Evolutionary conservation across 2,329 filamentous ascomycete species (phyloP).

Genomic region (Basipetospora chlamydospora): DNA sequence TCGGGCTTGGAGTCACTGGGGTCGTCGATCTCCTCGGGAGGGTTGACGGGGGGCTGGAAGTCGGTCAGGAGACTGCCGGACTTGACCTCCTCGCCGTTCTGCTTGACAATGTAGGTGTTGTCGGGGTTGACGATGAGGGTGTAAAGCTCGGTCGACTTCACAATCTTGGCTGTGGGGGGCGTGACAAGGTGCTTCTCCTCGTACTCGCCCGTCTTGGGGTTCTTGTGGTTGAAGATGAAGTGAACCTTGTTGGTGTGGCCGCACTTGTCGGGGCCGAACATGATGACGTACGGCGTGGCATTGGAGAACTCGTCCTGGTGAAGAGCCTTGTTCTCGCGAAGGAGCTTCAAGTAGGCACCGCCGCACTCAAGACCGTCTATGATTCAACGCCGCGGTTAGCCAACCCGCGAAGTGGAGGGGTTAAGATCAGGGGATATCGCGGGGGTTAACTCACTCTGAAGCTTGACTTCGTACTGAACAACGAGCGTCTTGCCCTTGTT

Average conservation of each 20-base stretch:
- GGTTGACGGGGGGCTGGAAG: conserved; percentile 89
- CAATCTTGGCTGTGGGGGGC: conserved; percentile 72
- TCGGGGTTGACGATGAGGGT: conserved; percentile 93
- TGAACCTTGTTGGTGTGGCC: conserved; percentile 96
- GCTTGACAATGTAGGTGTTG: conserved; percentile 85
- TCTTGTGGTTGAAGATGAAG: conserved; percentile 99
- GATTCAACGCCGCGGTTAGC: conserved; percentile 7
- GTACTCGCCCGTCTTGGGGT: conserved; percentile 98
- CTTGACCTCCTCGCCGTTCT: conserved; percentile 81
- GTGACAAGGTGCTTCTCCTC: conserved; percentile 96
- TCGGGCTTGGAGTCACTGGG: conserved; percentile 85
- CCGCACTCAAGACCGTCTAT: conserved; percentile 89
- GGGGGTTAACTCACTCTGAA: conserved; percentile 59
- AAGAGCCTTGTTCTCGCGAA: conserved; percentile 93
- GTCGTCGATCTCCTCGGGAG: conserved; percentile 87
- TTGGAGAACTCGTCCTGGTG: conserved; percentile 98
- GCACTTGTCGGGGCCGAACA: conserved; percentile 99
- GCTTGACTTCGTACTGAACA: conserved; percentile 98
- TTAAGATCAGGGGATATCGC: neutral
- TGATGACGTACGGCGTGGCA: conserved; percentile 94
- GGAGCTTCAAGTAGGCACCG: conserved; percentile 97
- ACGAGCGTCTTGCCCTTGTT: conserved; percentile 96
- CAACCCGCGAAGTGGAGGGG: neutral
- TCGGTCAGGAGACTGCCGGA: conserved; percentile 86
- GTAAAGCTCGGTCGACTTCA: conserved; percentile 89